Conservation (phyloP, 768 basidiomycete species). For the Macrocybe gigantea region DNA sequence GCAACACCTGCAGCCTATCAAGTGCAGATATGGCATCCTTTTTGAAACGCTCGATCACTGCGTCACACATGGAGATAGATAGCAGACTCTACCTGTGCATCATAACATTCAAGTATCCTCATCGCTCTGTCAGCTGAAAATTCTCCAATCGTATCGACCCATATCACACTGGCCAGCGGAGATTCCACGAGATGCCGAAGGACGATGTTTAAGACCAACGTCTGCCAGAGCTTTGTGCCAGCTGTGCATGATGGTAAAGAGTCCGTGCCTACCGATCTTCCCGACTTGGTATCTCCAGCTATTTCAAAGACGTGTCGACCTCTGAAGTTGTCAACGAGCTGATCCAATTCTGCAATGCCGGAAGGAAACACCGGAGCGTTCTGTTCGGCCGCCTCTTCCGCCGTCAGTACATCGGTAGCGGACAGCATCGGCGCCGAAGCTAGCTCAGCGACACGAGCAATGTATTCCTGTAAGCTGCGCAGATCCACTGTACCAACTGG, state of each 20-base stretch:
- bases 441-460: conserved; percentile 30
- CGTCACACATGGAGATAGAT: not conserved
- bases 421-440: conserved; percentile 39
- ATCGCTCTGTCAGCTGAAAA: conserved; percentile 49
- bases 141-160: conserved; percentile 71
- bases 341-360: conserved; percentile 47
- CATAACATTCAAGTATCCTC: conserved; percentile 25
- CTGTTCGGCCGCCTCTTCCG: conserved; percentile 13
- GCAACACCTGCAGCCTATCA: conserved; percentile 52
- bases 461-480: conserved; percentile 38
- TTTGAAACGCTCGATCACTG: conserved; percentile 5
- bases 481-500: conserved; percentile 44
- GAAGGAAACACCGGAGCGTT: conserved; percentile 18
- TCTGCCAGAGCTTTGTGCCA: conserved; percentile 27
- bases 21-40: conserved; percentile 29
- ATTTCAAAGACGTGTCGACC: conserved; percentile 56
- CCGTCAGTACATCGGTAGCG: conserved; percentile 22
- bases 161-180: conserved; percentile 38
- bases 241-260: not conserved
- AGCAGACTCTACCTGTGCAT: conserved; percentile 16
- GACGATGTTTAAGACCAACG: conserved; percentile 53
- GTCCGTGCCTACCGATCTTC: conserved; percentile 55
- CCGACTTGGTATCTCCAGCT: conserved; percentile 58
- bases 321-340: conserved; percentile 44
- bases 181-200: conserved; percentile 42